These are phyloP conservation scores for Apiotrichum gamsii DNA, from an alignment of 1,284 basidiomycete species.

Conservation along the genomic window DNA sequence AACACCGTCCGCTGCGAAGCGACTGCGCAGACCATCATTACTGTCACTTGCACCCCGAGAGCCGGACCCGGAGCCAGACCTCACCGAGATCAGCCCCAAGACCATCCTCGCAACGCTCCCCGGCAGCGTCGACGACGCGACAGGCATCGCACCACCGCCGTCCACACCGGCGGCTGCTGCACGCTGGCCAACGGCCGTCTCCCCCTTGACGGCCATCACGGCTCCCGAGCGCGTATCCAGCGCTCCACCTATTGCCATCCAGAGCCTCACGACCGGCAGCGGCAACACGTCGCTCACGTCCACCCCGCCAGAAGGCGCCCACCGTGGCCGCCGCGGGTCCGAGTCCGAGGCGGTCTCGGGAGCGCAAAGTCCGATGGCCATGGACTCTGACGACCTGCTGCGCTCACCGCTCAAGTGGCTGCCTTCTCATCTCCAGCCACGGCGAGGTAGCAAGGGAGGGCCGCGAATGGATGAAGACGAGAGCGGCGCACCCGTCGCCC, in stretches of 20 bases:
- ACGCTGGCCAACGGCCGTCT: neutral
- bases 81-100: neutral
- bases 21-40: conserved; percentile 34
- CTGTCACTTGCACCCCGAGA: conserved; percentile 11
- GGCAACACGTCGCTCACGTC: conserved; percentile 37
- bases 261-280: conserved; percentile 32
- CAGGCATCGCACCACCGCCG: too few relatives aligned
- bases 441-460: neutral
- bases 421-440: conserved; percentile 1
- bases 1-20: conserved; percentile 5
- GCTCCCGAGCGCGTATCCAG: conserved; percentile 24
- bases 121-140: too few relatives aligned
- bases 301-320: too few relatives aligned
- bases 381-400: conserved; percentile 13
- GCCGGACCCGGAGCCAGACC: neutral
- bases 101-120: too few relatives aligned
- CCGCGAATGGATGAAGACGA: neutral
- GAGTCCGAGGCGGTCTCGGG: neutral
- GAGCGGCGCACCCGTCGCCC: neutral
- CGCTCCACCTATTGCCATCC: conserved; percentile 30
- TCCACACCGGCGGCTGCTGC: neutral
- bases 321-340: neutral
- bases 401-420: neutral
- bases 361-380: conserved; percentile 10
- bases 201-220: conserved; percentile 12